These are phyloP conservation scores for Rhododendron ovatum DNA, from an alignment of 148 eudicot species.

Conservation along the genomic window DNA sequence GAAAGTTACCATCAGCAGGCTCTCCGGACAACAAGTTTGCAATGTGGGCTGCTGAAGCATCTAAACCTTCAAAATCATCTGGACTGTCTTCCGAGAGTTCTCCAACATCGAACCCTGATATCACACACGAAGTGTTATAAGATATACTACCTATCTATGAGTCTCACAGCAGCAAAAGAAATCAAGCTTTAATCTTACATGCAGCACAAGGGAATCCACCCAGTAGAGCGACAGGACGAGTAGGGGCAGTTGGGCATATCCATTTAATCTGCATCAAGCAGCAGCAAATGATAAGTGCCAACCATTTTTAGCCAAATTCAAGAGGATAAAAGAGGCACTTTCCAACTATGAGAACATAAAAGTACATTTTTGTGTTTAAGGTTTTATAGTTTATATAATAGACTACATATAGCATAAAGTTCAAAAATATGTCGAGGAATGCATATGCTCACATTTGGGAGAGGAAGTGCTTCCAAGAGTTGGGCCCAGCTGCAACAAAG, in stretches of 20 bases:
- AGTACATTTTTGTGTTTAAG: neutral
- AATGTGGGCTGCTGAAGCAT: constrained; percentile 84
- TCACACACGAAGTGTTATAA: neutral
- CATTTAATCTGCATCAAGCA: constrained; percentile 70
- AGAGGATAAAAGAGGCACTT: neutral
- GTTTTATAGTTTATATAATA: neutral
- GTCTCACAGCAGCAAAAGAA: neutral
- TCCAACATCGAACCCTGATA: constrained; percentile 80
- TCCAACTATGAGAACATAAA: constrained; percentile 1
- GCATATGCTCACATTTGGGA: constrained; percentile 78
- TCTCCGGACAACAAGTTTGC: constrained; percentile 89
- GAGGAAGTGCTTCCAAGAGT: constrained; percentile 79
- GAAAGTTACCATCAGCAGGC: constrained; percentile 72
- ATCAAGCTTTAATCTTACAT: constrained; percentile 43
- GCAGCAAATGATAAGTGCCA: neutral
- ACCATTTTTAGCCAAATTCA: neutral
- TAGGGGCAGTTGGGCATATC: constrained; percentile 99
- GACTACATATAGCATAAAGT: neutral
- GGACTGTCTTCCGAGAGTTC: constrained; percentile 84
- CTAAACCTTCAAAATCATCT: constrained; percentile 92
- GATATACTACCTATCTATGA: neutral
- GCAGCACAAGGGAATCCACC: constrained; percentile 96
- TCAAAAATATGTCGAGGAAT: neutral
- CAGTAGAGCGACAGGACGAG: constrained; percentile 83
- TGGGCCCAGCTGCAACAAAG: constrained; percentile 71